Conservation (phyloP, 2,329 filamentous ascomycete genomes). For the Botryotinia globosa region DNA sequence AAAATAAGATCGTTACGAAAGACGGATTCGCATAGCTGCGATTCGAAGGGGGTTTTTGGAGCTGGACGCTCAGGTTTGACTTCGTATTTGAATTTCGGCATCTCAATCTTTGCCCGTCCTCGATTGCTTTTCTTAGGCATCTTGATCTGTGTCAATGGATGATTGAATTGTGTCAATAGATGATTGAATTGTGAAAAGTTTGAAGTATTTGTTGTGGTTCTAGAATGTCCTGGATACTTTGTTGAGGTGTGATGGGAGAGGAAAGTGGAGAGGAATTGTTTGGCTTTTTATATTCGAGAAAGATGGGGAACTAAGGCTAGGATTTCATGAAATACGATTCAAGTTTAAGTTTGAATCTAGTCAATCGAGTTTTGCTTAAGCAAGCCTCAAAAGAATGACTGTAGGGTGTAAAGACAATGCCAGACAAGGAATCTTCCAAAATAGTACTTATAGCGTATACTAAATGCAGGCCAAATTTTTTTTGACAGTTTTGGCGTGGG, state of each 20-base stretch:
- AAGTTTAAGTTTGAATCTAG: background rate
- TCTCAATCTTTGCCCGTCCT: no score
- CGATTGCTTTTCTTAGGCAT: background rate
- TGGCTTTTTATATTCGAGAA: background rate
- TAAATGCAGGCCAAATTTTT: background rate
- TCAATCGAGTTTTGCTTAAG: background rate
- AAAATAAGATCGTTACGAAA: background rate
- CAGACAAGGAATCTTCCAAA: background rate
- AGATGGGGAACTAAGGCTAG: background rate
- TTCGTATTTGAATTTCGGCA: background rate
- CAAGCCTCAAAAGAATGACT: background rate
- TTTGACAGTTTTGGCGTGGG: background rate
- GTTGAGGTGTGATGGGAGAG: background rate
- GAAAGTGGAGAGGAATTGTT: background rate
- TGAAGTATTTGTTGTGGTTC: background rate
- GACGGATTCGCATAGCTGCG: background rate
- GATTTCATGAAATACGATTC: background rate
- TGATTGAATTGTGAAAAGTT: background rate
- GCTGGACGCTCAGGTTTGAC: background rate
- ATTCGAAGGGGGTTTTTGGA: background rate
- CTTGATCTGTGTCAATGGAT: background rate
- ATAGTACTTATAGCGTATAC: background rate
- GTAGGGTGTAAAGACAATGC: background rate
- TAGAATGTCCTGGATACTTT: background rate
- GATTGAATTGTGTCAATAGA: background rate